phyloP scores from a whole-genome alignment of 495 filamentous ascomycete genomes.

The Neurospora tetrasperma region DNA sequence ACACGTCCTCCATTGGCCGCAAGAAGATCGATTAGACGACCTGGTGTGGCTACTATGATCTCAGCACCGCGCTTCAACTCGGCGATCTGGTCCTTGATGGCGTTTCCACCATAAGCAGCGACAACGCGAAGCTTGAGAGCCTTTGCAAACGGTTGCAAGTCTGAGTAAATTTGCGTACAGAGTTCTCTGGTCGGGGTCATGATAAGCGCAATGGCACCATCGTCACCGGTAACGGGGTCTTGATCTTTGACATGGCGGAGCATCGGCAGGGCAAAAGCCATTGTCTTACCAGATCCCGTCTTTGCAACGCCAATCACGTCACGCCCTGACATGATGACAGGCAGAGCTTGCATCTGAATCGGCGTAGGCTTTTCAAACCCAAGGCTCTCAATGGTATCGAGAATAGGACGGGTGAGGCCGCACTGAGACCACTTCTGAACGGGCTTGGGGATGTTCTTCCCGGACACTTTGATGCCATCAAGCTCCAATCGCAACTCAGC shows the following conservation, averaged over 20 bases:
- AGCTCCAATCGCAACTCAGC: conserved; percentile 73
- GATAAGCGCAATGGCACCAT: conserved; percentile 80
- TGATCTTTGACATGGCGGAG: conserved; percentile 98
- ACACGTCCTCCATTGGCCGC: conserved; percentile 88
- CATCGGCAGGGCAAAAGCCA: conserved; percentile 91
- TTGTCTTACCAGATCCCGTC: conserved; percentile 97
- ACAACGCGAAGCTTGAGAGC: conserved; percentile 81
- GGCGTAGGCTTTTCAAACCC: conserved; percentile 85
- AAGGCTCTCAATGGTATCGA: conserved; percentile 76
- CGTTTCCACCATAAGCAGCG: conserved; percentile 91
- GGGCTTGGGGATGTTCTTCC: conserved; percentile 79
- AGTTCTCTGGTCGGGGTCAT: conserved; percentile 94
- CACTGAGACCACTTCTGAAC: conserved; percentile 96
- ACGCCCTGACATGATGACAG: conserved; percentile 89
- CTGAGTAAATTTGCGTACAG: conserved; percentile 86
- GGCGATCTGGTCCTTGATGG: conserved; percentile 96
- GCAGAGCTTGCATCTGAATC: conserved; percentile 92
- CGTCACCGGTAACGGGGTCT: conserved; percentile 64
- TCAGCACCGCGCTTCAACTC: conserved; percentile 92
- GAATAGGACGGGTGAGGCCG: conserved; percentile 71
- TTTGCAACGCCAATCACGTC: conserved; percentile 97
- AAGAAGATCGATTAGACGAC: conserved; percentile 93
- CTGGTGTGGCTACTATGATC: conserved; percentile 89
- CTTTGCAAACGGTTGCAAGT: conserved; percentile 89
- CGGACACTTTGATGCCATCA: conserved; percentile 87